Evolutionary conservation across 2,329 filamentous ascomycete species (phyloP), one percentile per base, ranked within the genome.

Genomic region (Lizonia empirigonia): DNA sequence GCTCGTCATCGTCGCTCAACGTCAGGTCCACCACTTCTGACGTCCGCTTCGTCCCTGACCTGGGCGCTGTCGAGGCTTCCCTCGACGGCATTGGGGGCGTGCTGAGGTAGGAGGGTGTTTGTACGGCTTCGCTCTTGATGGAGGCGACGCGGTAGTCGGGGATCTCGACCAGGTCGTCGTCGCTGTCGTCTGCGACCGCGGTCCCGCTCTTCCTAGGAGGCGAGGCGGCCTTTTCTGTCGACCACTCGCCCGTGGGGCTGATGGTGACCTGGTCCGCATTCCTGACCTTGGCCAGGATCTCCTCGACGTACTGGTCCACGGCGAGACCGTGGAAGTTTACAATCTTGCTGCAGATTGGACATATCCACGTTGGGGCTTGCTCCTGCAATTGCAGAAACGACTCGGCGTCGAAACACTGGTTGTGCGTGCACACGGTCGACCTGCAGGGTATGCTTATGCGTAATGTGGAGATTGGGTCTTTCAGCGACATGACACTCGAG

Each of bases 351-450:
- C 94, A 99, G 18, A 97, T 87, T 0, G 94, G 94, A 66, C 94
- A 99, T n/a, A 86, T 81, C 94, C 94, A 99, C 15, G 94, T 95
- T 0, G 94, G 94, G 0, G 91, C 93, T 77, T 99, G 94, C 70
- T 97, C 91, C 70, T 97, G 93, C 22, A 99, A 77, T 64, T 96
- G 90, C 16, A 99, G 80, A 69, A 97, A 99, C 2, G 91, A 95
- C 3, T 85, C 87, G 3, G 89, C 93, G 71, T 99, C 94, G 63
- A 97, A 99, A 70, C 94, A 99, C 69, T 96, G 91, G 20, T 94
- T 89, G 71, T 99, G 94, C 3, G 84, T 87, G 76, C 94, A 99
- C 26, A 86, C 76, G 3, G 85, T 81, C 4, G 90, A 90, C 26
- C 94, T 86, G 62, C 91, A 91, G 0, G 94, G 94, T 13, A 89